Conservation (phyloP, 371 early-diverging fungal species). For the Thermomucor indicae-seudaticae region DNA sequence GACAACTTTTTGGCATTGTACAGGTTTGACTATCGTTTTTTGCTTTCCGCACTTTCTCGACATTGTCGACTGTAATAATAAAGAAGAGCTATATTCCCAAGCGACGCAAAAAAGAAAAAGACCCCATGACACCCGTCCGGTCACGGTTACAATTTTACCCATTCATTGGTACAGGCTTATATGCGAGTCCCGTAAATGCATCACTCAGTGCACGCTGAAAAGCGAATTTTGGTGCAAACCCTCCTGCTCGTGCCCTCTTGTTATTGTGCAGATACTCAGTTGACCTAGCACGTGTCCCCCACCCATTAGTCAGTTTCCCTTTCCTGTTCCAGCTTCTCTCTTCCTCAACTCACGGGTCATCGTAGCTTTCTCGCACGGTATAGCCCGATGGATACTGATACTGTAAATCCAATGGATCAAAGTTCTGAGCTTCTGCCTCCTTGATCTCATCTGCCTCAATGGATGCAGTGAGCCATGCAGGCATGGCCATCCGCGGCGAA, state of each 20-base stretch:
- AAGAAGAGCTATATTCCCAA: background rate
- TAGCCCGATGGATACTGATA: conserved; percentile 46
- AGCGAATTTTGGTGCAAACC: conserved; percentile 50
- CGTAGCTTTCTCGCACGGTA: conserved; percentile 41
- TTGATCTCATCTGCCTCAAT: conserved; percentile 44
- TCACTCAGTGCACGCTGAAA: conserved; percentile 52
- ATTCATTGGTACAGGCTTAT: conserved; percentile 11
- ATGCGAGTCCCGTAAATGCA: conserved; percentile 49
- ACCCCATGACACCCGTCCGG: too few relatives aligned
- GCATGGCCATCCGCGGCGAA: conserved; percentile 22
- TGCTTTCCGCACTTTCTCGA: background rate
- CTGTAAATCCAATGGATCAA: conserved; percentile 50
- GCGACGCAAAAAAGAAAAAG: too few relatives aligned
- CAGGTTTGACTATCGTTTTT: too few relatives aligned
- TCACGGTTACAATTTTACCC: background rate
- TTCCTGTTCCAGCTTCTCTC: background rate
- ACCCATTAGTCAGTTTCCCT: background rate
- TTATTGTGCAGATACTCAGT: conserved; percentile 39
- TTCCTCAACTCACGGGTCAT: conserved; percentile 45
- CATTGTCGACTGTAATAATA: background rate
- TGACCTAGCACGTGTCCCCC: conserved; percentile 16
- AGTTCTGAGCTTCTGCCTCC: conserved; percentile 36
- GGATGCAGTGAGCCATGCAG: conserved; percentile 41
- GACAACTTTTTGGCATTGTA: too few relatives aligned
- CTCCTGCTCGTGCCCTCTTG: conserved; percentile 50